Conservation (phyloP, 2,329 filamentous ascomycete genomes). For the Rhynchosporium agropyri region DNA sequence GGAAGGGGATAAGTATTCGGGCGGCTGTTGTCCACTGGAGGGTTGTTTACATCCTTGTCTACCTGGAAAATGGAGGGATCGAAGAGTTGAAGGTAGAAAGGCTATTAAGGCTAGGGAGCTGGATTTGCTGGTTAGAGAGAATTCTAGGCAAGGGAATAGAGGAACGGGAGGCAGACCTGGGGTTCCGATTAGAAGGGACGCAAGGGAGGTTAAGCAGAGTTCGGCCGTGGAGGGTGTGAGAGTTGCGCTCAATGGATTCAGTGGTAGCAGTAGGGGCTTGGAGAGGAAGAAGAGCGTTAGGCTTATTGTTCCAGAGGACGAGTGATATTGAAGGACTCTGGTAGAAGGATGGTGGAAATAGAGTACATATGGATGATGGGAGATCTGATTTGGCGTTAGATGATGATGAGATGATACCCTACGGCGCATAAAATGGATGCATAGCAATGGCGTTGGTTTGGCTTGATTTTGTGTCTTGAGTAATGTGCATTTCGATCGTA, state of each 20-base stretch:
- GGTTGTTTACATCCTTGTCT: constrained; percentile 67
- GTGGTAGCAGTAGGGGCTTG: constrained; percentile 44
- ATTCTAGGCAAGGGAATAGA: constrained; percentile 27
- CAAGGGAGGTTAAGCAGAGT: constrained; percentile 59
- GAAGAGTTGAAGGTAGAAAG: constrained; percentile 45
- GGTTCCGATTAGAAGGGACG: constrained; percentile 50
- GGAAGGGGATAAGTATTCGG: constrained; percentile 45
- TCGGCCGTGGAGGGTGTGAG: constrained; percentile 62
- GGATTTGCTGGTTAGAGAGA: constrained; percentile 39
- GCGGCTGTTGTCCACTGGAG: constrained; percentile 65
- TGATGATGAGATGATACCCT: constrained; percentile 17
- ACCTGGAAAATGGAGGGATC: constrained; percentile 56
- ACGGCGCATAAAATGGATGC: background rate
- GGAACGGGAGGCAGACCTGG: constrained; percentile 26
- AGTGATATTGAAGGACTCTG: constrained; percentile 12
- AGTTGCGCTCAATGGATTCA: constrained; percentile 46
- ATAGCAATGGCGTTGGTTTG: constrained; percentile 8
- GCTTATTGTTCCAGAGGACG: constrained; percentile 49
- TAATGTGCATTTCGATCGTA: background rate
- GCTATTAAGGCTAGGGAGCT: constrained; percentile 50
- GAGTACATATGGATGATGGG: constrained; percentile 7
- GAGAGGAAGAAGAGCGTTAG: constrained; percentile 68
- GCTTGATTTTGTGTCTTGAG: background rate
- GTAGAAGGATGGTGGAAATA: background rate
- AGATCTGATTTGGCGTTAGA: constrained; percentile 18